phyloP scores from a whole-genome alignment of 2,329 filamentous ascomycete genomes.

The Clonostachys rosea region DNA sequence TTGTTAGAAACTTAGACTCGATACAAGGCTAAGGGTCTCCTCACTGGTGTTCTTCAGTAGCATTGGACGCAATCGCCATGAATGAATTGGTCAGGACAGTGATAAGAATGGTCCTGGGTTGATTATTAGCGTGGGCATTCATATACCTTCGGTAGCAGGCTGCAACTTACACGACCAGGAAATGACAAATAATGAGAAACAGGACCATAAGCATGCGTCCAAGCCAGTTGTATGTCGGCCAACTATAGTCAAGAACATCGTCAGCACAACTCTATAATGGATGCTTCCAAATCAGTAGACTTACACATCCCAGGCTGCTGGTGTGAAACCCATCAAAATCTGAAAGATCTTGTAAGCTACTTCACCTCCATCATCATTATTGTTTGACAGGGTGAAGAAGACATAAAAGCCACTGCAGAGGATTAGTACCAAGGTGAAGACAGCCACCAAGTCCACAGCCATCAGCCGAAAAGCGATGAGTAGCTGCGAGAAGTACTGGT shows the following conservation, averaged over 20 bases:
- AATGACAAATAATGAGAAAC: conserved; percentile 93
- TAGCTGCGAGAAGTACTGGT: conserved; percentile 92
- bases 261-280: conserved; percentile 6
- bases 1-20: conserved; percentile 4
- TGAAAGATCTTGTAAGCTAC: conserved; percentile 93
- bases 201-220: conserved; percentile 72
- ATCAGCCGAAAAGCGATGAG: conserved; percentile 92
- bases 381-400: conserved; percentile 80
- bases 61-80: conserved; percentile 90
- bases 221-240: conserved; percentile 70
- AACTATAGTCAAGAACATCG: conserved; percentile 30
- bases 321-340: conserved; percentile 92
- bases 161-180: conserved; percentile 68
- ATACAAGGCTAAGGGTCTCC: conserved; percentile 10
- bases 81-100: conserved; percentile 96
- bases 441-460: conserved; percentile 82
- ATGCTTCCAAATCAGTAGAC: conserved; percentile 12
- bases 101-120: conserved; percentile 72
- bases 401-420: conserved; percentile 94
- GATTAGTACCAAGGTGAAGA: conserved; percentile 80
- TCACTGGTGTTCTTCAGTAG: conserved; percentile 80
- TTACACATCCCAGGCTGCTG: conserved; percentile 87
- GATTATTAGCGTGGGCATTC: neutral
- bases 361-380: conserved; percentile 59
- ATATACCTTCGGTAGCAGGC: neutral